A percentile compares a stretch with the other conserved stretches of the same genome.
These are phyloP conservation scores for Rhodotorula sp. DNA, from an alignment of 1,284 basidiomycete genomes.

Conservation along the genomic window DNA sequence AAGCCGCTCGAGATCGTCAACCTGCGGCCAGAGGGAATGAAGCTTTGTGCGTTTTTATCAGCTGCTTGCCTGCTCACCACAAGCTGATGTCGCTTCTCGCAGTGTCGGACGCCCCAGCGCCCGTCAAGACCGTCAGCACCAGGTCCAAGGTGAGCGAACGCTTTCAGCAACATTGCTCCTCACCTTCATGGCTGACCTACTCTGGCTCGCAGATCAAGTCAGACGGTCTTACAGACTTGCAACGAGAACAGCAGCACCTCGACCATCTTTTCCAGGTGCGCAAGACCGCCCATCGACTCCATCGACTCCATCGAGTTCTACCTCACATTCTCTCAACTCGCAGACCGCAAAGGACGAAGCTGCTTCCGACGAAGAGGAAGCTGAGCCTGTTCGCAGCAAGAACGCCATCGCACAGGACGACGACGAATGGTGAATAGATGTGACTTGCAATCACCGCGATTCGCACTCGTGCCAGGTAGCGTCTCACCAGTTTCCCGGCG, in stretches of 20 bases:
- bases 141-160: conserved; percentile 21
- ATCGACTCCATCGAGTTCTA: background rate
- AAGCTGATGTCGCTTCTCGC: background rate
- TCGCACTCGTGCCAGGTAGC: too few relatives aligned
- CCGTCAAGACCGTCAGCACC: conserved; percentile 17
- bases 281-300: background rate
- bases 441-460: background rate
- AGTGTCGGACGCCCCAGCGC: conserved; percentile 35
- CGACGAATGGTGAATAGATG: conserved; percentile 10
- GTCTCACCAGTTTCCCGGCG: too few relatives aligned
- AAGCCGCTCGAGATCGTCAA: conserved; percentile 32
- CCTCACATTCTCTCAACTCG: background rate
- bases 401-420: conserved; percentile 37
- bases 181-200: background rate
- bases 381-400: conserved; percentile 9
- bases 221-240: conserved; percentile 39
- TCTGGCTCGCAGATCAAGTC: conserved; percentile 19
- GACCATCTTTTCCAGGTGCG: conserved; percentile 39
- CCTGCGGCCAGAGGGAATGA: conserved; percentile 51
- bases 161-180: too few relatives aligned
- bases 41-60: conserved; percentile 12
- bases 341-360: conserved; percentile 13
- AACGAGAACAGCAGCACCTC: conserved; percentile 38
- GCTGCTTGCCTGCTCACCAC: background rate
- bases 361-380: conserved; percentile 27